These are phyloP conservation scores for Sindora glabra DNA, from an alignment of 306 rosid genomes.

Conservation along the genomic window DNA sequence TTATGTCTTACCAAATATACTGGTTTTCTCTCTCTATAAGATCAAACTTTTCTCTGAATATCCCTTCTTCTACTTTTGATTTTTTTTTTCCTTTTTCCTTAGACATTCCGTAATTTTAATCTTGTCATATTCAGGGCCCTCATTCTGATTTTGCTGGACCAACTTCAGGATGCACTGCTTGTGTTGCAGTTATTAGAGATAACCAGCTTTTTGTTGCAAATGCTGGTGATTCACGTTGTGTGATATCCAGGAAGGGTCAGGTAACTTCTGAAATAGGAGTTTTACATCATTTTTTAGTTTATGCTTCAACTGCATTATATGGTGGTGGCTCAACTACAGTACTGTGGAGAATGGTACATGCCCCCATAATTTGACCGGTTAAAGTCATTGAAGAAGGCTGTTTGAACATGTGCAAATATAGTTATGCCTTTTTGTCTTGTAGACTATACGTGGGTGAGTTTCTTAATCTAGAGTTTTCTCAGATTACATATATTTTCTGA, in stretches of 20 bases:
- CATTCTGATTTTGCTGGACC: slow-evolving; percentile 96
- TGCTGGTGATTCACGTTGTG: slow-evolving; percentile 99
- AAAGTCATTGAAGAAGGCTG: too few relatives aligned
- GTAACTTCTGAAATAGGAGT: slow-evolving; percentile 30
- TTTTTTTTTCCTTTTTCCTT: too few relatives aligned
- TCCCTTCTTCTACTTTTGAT: not conserved
- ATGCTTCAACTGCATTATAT: too few relatives aligned
- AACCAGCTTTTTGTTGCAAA: slow-evolving; percentile 79
- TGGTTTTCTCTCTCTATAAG: not conserved
- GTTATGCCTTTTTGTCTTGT: slow-evolving; percentile 1
- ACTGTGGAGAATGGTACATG: too few relatives aligned
- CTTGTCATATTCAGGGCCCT: slow-evolving; percentile 68
- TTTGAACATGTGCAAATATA: not conserved
- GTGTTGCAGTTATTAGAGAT: slow-evolving; percentile 82
- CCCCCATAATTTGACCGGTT: too few relatives aligned
- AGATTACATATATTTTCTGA: not conserved
- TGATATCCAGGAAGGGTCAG: slow-evolving; percentile 91
- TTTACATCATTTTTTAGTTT: too few relatives aligned
- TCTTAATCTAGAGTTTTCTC: too few relatives aligned
- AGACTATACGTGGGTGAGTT: slow-evolving; percentile 3
- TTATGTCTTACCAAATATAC: not conserved
- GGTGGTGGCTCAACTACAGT: too few relatives aligned
- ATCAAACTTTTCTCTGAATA: not conserved
- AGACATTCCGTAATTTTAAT: slow-evolving; percentile 16
- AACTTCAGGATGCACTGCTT: slow-evolving; percentile 94